These are phyloP conservation scores for Dendrobium officinale DNA, from an alignment of 106 monocot species.

Conservation along the genomic window DNA sequence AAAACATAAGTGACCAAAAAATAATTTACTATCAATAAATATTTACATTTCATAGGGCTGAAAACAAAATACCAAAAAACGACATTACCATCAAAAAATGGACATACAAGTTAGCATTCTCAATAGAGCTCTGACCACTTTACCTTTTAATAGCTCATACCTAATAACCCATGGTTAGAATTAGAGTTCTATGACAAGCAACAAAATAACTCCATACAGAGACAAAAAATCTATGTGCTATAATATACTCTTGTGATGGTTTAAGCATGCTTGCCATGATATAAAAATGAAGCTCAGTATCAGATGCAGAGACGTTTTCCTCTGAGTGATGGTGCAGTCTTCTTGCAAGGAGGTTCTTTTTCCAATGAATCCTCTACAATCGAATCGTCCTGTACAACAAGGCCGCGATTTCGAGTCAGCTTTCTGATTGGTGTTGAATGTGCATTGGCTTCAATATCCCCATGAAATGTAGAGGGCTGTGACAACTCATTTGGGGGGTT, in stretches of 20 bases:
- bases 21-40: too few species aligned
- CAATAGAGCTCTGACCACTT: too few species aligned
- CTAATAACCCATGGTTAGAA: too few species aligned
- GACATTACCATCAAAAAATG: too few species aligned
- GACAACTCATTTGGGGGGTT: not conserved
- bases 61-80: too few species aligned
- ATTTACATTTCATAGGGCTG: too few species aligned
- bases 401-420: conserved; percentile 55
- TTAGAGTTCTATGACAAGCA: too few species aligned
- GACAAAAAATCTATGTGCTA: too few species aligned
- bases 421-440: conserved; percentile 70
- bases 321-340: not conserved
- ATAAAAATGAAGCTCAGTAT: not conserved
- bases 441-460: not conserved
- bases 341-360: not conserved
- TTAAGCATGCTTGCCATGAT: not conserved
- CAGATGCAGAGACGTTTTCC: conserved; percentile 10
- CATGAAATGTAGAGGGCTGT: conserved; percentile 2
- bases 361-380: conserved; percentile 24
- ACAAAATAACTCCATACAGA: too few species aligned
- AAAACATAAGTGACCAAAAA: too few species aligned
- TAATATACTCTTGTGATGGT: not conserved
- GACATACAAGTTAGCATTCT: too few species aligned
- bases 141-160: too few species aligned
- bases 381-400: conserved; percentile 48